Evolutionary conservation across 495 filamentous ascomycete genomes (phyloP), one percentile per base, ranked within the genome.

Genomic region (Friedmanniomyces endolithicus): DNA sequence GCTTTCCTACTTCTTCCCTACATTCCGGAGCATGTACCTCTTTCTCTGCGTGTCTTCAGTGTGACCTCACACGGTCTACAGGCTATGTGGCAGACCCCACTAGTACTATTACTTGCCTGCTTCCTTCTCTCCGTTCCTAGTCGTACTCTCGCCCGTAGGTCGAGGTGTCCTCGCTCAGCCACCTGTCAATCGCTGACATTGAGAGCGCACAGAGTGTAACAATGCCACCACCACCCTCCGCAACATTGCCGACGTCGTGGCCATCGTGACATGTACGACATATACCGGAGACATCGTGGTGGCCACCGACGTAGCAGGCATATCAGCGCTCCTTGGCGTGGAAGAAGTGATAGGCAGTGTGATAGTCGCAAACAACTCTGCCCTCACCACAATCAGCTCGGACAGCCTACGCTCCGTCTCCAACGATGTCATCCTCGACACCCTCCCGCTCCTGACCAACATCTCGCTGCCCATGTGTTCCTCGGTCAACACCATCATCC

Each of bases 211-310:
- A 41, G 37, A 41, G 37, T 50, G 48, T 17, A 50, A 27, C 33
- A 50, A 50, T 50, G 48, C 48, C 27, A 50, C 48, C 6, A 50
- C 48, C 23, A 50, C 48, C 12, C 25, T 50, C 16, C 48, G 48
- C 24, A 50, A 50, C 33, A 14, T 23, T 8, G 48, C 48, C 17
- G 48, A 50, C 48, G 48, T 37, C 20, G 25, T 24, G 14, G 25
- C 48, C 2, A 34, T 50, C 17, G 33, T 17, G 22, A 33, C 48
- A 11, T 50, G 48, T 23, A 37, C 48, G 3, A 50, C 48, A 2
- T 50, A 34, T 17, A 50, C 48, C 3, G 48, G 48, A 3, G 24
- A 33, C 33, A 37, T 50, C 48, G 29, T 50, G 11, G 22, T 50
- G n/a, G 48, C 48, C 29, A 50, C 48, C 14, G 48, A 50, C 29